Evolutionary conservation across 2,329 filamentous ascomycete species (phyloP).

Genomic region (Colletotrichum tofieldiae): DNA sequence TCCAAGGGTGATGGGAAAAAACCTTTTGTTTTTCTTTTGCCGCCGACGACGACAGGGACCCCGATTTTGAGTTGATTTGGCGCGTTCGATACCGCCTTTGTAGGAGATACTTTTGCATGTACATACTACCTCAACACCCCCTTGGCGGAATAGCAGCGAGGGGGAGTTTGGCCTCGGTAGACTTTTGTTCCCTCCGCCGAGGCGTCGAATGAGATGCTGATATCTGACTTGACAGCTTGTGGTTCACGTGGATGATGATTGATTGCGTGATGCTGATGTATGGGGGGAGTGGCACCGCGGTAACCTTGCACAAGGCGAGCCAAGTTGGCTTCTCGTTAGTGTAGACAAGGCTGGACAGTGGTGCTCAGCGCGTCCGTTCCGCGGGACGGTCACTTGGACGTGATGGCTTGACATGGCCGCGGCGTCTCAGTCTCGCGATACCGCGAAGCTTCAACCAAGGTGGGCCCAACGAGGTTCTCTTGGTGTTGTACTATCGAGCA

Average conservation of each 20-base stretch:
- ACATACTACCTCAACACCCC: conserved; percentile 20
- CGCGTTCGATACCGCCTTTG: conserved; percentile 25
- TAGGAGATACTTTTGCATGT: conserved; percentile 27
- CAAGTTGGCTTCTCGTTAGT: neutral
- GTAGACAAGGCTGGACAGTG: neutral
- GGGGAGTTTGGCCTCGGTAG: neutral
- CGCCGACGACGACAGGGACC: neutral
- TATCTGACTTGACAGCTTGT: conserved; percentile 26
- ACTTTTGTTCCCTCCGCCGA: neutral
- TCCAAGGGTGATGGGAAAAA: neutral
- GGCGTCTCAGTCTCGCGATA: neutral
- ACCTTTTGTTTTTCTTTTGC: neutral
- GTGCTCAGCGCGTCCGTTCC: neutral
- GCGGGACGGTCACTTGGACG: neutral
- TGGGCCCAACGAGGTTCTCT: neutral
- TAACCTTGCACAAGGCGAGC: neutral
- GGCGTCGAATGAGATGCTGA: conserved; percentile 29
- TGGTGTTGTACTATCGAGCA: neutral
- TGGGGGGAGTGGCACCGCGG: neutral
- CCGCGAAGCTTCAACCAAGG: neutral
- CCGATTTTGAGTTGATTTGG: conserved; percentile 4
- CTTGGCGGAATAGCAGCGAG: neutral
- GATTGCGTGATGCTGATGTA: neutral
- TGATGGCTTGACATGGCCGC: neutral
- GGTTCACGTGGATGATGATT: neutral